Evolutionary conservation across 2,329 filamentous ascomycete species (phyloP).

Genomic region (Phialophora tarda): DNA sequence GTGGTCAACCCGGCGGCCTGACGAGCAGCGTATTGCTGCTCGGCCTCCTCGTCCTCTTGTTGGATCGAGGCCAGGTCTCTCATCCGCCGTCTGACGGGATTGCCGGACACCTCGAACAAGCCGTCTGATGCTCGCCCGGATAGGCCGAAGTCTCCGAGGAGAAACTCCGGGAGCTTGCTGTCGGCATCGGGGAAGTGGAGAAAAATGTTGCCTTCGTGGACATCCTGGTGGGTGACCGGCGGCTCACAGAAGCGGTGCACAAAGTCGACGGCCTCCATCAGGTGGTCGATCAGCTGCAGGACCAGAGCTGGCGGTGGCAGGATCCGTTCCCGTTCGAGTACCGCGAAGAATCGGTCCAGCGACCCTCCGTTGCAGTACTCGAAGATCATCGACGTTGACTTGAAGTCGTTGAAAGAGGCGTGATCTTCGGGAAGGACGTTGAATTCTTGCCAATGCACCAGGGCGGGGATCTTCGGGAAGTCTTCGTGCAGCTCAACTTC

Average conservation of each 20-base stretch:
- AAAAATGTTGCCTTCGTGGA: conserved; percentile 27
- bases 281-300: conserved; percentile 22
- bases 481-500: conserved; percentile 23
- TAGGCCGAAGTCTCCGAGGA: conserved; percentile 23
- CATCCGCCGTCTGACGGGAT: conserved; percentile 1
- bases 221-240: conserved; percentile 15
- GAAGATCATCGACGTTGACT: conserved; percentile 22
- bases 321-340: conserved; percentile 1
- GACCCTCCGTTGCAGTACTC: conserved; percentile 27
- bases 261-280: conserved; percentile 13
- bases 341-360: conserved; percentile 15
- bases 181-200: conserved; percentile 21
- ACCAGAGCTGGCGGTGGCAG: conserved; percentile 12
- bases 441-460: conserved; percentile 13
- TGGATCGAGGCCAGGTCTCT: conserved; percentile 1
- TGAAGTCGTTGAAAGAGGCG: conserved; percentile 3
- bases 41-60: not conserved
- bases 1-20: not conserved
- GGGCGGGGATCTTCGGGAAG: conserved; percentile 15
- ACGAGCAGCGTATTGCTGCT: not conserved
- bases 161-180: conserved; percentile 20
- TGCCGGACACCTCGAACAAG: conserved; percentile 9
- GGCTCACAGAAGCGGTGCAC: conserved; percentile 19
- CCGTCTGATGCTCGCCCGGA: not conserved
- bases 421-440: not conserved